Base-by-base conservation (phyloP, 2,329 filamentous ascomycete genomes). In the Cephalotrichum gorgonifer region DNA sequence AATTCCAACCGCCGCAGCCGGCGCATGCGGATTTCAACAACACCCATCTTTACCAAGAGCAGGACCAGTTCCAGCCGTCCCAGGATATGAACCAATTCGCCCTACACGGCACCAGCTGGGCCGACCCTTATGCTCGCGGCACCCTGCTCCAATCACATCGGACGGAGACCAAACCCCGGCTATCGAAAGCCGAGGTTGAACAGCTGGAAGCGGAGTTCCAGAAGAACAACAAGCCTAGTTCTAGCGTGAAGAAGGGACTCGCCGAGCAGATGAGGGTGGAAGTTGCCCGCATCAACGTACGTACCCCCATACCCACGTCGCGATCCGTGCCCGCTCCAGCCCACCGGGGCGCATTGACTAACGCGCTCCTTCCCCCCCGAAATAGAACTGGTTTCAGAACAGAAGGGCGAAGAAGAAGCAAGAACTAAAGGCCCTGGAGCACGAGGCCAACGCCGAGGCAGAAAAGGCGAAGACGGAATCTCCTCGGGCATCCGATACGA, bases 331-430 rank as follows among this genome's bases (percentile, higher is more conserved):
- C 35, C 17, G n/a, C 7, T 22, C n/a, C n/a, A 8, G 8, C 17
- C 15, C 15, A 30, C 17, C 22, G 25, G 27, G 17, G 14, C 27
- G 2, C 14, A n/a, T 27, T 49, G 25, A 23, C 17, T 9, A 28
- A 23, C n/a, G 14, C 6, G 26, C 15, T 17, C 23, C 44, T 23
- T 15, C 17, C 27, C 25, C 35, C n/a, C n/a, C 6, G 23, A 48
- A n/a, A 20, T 38, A 83, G 79, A 84, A 84, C 59, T 84, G 80
- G 80, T 84, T 84, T 58, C 80, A 84, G 56, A 84, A 84, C 59
- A 70, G 80, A 51, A 72, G 80, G 47, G 79, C 80, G 48, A 77
- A 80, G 62, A 77, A 78, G 54, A 81, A 81, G 72, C 79, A 82
- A 59, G 76, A 81, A 60, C 75, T 72, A 57, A 80, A 79, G 54